Evolutionary conservation across 116 monocot genomes (phyloP).

Genomic region (Zostera marina): DNA sequence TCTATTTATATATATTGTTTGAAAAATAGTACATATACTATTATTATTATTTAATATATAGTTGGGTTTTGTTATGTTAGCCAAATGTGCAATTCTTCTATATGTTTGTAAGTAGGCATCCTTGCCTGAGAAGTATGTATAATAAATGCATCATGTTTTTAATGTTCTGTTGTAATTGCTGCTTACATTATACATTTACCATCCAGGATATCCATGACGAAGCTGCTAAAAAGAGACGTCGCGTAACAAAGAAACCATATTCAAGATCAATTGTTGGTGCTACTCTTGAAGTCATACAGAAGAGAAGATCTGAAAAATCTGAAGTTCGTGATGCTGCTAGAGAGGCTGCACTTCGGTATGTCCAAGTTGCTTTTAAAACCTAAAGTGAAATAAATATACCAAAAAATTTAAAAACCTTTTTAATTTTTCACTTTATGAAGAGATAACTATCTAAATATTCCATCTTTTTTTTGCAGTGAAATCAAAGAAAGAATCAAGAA

Average conservation of each 20-base stretch:
- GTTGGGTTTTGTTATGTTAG: too few relatives aligned
- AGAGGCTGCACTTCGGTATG: conserved; percentile 32
- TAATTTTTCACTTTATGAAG: neutral
- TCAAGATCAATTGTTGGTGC: conserved; percentile 35
- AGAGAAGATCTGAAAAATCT: conserved; percentile 36
- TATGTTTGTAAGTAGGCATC: too few relatives aligned
- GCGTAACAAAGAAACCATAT: conserved; percentile 32
- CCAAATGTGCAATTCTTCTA: too few relatives aligned
- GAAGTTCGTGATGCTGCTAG: conserved; percentile 34
- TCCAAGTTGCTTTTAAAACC: neutral
- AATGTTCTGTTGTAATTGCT: neutral
- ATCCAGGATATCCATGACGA: conserved; percentile 21
- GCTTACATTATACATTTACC: neutral
- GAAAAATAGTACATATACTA: too few relatives aligned
- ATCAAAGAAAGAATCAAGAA: conserved; percentile 65
- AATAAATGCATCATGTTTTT: too few relatives aligned
- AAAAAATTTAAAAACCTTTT: neutral
- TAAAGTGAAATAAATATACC: neutral
- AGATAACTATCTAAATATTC: too few relatives aligned
- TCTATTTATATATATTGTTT: too few relatives aligned
- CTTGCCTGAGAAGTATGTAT: too few relatives aligned
- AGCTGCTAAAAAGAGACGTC: conserved; percentile 26
- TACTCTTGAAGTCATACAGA: conserved; percentile 33
- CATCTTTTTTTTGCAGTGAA: conserved; percentile 17
- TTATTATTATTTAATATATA: too few relatives aligned